Percentiles rank a stretch among this genome's conserved stretches.
phyloP scores from a whole-genome alignment of 139 green algal species.

The Chlamydomonas schloesseri region DNA sequence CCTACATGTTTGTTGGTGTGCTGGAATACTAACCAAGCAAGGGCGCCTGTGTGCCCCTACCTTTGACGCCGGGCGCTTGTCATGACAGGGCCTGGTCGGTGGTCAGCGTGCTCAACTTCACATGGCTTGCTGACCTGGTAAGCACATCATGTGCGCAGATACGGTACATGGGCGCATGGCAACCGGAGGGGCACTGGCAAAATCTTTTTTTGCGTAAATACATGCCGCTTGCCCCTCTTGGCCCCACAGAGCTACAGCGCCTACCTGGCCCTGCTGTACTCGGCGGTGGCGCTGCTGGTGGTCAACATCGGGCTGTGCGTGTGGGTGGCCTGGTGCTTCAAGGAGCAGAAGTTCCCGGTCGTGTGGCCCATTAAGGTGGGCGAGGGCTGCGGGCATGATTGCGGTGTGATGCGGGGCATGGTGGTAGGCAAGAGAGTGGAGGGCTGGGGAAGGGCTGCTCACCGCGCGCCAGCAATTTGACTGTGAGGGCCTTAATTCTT shows the following conservation, averaged over 20 bases:
- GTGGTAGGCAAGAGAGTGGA: too few relatives aligned
- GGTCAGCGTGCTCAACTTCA: not conserved
- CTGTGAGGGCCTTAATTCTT: too few relatives aligned
- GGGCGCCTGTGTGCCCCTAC: constrained; percentile 11
- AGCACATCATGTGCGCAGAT: not conserved
- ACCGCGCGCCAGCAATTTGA: too few relatives aligned
- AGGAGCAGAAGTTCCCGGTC: constrained; percentile 38
- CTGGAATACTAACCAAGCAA: not conserved
- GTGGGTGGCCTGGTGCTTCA: constrained; percentile 55
- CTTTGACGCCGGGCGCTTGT: too few relatives aligned
- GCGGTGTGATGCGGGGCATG: too few relatives aligned
- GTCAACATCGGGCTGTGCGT: constrained; percentile 23
- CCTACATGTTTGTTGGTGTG: too few relatives aligned
- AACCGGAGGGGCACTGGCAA: too few relatives aligned
- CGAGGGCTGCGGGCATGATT: too few relatives aligned
- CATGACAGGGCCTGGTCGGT: not conserved
- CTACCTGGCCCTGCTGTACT: constrained; percentile 44
- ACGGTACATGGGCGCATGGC: too few relatives aligned
- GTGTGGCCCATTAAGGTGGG: constrained; percentile 35
- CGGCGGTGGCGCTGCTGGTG: constrained; percentile 7
- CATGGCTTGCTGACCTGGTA: not conserved
- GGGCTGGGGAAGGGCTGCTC: not conserved
- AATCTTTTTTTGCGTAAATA: too few relatives aligned
- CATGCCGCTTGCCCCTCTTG: not conserved
- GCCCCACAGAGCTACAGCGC: constrained; percentile 18